A percentile compares a stretch with the other conserved stretches of the same genome.
These are phyloP conservation scores for Tuber magnatum DNA, from an alignment of 495 filamentous ascomycete genomes.

Conservation along the genomic window DNA sequence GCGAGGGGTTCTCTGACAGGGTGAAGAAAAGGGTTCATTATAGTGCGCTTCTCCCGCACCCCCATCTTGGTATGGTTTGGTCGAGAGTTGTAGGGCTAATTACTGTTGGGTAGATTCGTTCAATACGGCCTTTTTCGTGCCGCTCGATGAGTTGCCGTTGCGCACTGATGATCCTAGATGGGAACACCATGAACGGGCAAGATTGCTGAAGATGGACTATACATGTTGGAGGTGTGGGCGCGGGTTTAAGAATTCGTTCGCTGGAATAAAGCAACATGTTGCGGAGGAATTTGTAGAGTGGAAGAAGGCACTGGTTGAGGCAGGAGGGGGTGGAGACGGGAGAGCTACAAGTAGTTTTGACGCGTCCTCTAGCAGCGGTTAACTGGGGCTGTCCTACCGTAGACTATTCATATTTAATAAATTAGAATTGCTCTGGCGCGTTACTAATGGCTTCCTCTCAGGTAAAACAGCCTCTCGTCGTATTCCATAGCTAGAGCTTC, in stretches of 20 bases:
- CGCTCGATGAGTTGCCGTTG: conserved; percentile 74
- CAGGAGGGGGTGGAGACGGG: background rate
- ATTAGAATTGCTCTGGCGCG: background rate
- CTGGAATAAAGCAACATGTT: conserved; percentile 70
- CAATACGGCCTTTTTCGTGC: conserved; percentile 75
- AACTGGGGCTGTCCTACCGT: background rate
- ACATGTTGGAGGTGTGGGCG: conserved; percentile 78
- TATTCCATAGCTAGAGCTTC: background rate
- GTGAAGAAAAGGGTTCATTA: conserved; percentile 84
- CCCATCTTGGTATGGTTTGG: background rate
- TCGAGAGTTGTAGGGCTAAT: conserved; percentile 8
- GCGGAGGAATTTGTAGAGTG: conserved; percentile 72
- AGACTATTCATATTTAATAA: background rate
- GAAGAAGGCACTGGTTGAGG: conserved; percentile 48
- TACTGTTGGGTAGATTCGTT: conserved; percentile 55
- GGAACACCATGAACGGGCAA: conserved; percentile 46
- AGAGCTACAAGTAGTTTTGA: background rate
- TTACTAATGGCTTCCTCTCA: background rate
- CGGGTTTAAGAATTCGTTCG: conserved; percentile 65
- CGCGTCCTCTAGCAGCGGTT: background rate
- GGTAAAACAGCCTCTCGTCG: background rate
- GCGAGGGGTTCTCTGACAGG: conserved; percentile 61
- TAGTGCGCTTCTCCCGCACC: conserved; percentile 38
- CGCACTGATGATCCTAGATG: conserved; percentile 51
- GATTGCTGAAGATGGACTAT: conserved; percentile 49